These are phyloP conservation scores for Scedosporium boydii DNA, from an alignment of 2,329 filamentous ascomycete species.

Conservation along the genomic window DNA sequence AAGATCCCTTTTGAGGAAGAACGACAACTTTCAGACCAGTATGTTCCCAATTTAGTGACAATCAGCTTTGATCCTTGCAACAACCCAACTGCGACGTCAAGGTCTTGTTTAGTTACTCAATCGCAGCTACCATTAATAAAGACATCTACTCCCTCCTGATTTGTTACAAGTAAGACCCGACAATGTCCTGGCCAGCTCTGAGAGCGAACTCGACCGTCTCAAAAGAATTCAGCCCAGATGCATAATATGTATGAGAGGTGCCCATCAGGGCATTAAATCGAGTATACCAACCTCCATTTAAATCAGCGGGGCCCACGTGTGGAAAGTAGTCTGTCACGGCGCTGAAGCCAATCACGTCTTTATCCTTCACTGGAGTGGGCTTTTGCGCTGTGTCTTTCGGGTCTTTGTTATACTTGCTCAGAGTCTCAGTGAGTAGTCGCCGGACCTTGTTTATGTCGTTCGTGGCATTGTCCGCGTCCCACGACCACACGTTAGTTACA, in stretches of 20 bases:
- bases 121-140: too few species aligned
- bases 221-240: slow-evolving; percentile 1
- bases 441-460: neutral
- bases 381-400: neutral
- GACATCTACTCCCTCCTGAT: neutral
- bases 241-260: neutral
- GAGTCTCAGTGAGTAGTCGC: slow-evolving; percentile 3
- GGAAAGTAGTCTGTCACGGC: slow-evolving; percentile 3
- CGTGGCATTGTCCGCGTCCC: neutral
- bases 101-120: too few species aligned
- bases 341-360: neutral
- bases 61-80: too few species aligned
- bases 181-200: neutral
- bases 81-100: too few species aligned
- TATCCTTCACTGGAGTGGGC: neutral
- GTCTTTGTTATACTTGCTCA: slow-evolving; percentile 8
- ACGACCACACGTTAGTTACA: slow-evolving; percentile 7
- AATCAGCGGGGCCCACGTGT: neutral
- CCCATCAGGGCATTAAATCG: slow-evolving; percentile 1
- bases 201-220: slow-evolving; percentile 3
- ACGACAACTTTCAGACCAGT: too few species aligned
- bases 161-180: neutral
- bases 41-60: too few species aligned
- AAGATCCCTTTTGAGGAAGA: too few species aligned
- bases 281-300: neutral